phyloP scores from a whole-genome alignment of 805 yeast species.

The Clavispora fructus region DNA sequence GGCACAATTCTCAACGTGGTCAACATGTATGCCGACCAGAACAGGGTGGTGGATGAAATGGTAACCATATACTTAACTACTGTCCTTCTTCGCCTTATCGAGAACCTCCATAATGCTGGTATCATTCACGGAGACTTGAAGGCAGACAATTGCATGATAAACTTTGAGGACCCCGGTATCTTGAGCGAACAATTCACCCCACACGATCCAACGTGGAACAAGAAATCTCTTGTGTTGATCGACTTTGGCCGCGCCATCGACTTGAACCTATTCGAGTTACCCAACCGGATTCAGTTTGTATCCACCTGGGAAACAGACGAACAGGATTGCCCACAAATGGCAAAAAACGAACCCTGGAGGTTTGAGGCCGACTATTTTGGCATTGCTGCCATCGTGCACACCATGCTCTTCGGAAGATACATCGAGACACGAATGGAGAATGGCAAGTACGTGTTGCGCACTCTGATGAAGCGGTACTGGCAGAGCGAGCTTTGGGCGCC shows the following conservation, averaged over 20 bases:
- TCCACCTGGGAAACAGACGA: slow-evolving; percentile 58
- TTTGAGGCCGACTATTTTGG: slow-evolving; percentile 84
- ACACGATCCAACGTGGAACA: slow-evolving; percentile 41
- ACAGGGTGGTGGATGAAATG: slow-evolving; percentile 48
- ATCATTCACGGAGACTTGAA: slow-evolving; percentile 83
- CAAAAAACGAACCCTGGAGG: slow-evolving; percentile 57
- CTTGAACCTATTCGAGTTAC: slow-evolving; percentile 42
- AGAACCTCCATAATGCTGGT: slow-evolving; percentile 55
- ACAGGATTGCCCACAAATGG: slow-evolving; percentile 72
- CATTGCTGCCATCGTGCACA: slow-evolving; percentile 67
- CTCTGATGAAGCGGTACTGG: slow-evolving; percentile 69
- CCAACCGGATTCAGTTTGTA: slow-evolving; percentile 40
- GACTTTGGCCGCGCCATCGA: slow-evolving; percentile 85
- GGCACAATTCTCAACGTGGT: slow-evolving; percentile 73
- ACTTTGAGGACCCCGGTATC: slow-evolving; percentile 31
- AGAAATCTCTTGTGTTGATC: slow-evolving; percentile 56
- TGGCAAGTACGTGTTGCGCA: slow-evolving; percentile 6
- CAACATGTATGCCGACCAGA: slow-evolving; percentile 36
- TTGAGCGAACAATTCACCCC: slow-evolving; percentile 20
- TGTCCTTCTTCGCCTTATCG: slow-evolving; percentile 57
- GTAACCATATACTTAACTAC: slow-evolving; percentile 58
- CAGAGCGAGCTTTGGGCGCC: slow-evolving; percentile 64
- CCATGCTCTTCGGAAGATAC: slow-evolving; percentile 64
- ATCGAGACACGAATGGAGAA: slow-evolving; percentile 37
- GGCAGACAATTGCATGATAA: slow-evolving; percentile 80